These are phyloP conservation scores for Microsporum ferrugineum DNA, from an alignment of 2,329 filamentous ascomycete genomes.

Conservation along the genomic window DNA sequence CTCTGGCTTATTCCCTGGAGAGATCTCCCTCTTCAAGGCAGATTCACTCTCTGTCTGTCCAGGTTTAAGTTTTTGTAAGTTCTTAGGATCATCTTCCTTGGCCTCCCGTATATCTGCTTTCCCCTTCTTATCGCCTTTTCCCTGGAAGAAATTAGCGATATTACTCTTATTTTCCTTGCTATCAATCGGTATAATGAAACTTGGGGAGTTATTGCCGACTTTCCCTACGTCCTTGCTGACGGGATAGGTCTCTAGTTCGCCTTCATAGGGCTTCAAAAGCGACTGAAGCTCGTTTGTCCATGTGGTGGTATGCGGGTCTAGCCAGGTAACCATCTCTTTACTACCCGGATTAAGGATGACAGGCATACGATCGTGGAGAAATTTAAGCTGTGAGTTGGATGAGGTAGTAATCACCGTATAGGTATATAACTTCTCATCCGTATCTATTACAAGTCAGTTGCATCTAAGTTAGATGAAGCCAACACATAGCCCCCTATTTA, in stretches of 20 bases:
- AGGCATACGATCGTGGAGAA: constrained; percentile 91
- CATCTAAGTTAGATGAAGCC: background rate
- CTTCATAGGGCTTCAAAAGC: constrained; percentile 65
- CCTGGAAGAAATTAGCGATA: constrained; percentile 81
- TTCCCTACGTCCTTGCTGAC: constrained; percentile 87
- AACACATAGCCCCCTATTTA: constrained; percentile 21
- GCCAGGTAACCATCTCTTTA: constrained; percentile 58
- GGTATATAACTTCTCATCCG: constrained; percentile 62
- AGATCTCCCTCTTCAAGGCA: constrained; percentile 8
- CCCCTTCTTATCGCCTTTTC: constrained; percentile 23
- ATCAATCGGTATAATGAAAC: constrained; percentile 69
- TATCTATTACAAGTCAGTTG: constrained; percentile 31
- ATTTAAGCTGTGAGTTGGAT: constrained; percentile 69
- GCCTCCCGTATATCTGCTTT: constrained; percentile 21
- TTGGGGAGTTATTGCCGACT: constrained; percentile 78
- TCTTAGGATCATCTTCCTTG: constrained; percentile 9
- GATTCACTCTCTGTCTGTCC: background rate
- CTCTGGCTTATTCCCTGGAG: constrained; percentile 28
- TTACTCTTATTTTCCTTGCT: constrained; percentile 84
- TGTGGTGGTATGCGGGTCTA: constrained; percentile 58
- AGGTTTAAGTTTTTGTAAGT: background rate
- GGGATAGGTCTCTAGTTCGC: constrained; percentile 71
- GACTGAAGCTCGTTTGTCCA: constrained; percentile 72
- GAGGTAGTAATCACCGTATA: constrained; percentile 91
- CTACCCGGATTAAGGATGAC: constrained; percentile 74